These are phyloP conservation scores for Clitopilus hobsonii DNA, from an alignment of 768 basidiomycete species.

Conservation along the genomic window DNA sequence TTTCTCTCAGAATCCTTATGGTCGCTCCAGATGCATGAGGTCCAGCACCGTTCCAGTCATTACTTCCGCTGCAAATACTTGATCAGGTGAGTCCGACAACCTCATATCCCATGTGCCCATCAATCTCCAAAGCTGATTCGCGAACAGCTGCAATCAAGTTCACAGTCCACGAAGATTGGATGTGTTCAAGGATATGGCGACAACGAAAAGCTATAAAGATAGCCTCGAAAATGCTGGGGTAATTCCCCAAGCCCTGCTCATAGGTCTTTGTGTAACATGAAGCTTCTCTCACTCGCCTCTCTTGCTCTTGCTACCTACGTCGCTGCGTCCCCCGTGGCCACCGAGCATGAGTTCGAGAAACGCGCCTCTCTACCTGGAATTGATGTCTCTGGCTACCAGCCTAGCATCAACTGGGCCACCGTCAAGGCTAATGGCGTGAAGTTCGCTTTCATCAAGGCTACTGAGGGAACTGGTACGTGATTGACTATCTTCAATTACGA, in stretches of 20 bases:
- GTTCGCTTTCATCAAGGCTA: conserved; percentile 66
- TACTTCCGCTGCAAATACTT: not conserved
- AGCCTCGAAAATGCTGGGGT: not conserved
- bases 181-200: not conserved
- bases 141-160: not conserved
- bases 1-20: not conserved
- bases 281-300: conserved; percentile 10
- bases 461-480: conserved; percentile 34
- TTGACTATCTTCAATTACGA: not conserved
- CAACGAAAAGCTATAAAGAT: not conserved
- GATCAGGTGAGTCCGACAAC: not conserved
- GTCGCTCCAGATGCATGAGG: not conserved
- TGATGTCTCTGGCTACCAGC: conserved; percentile 25
- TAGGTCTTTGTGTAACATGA: conserved; percentile 7
- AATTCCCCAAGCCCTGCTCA: not conserved
- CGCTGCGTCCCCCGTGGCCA: conserved; percentile 4
- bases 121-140: not conserved
- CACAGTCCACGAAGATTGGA: not conserved
- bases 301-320: conserved; percentile 11
- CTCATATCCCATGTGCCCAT: not conserved
- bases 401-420: conserved; percentile 44
- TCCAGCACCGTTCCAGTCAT: not conserved
- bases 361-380: conserved; percentile 8
- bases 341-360: conserved; percentile 17
- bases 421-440: conserved; percentile 46